Evolutionary conservation across 2,329 filamentous ascomycete species (phyloP).

Genomic region (Arthrobotrys musiformis): DNA sequence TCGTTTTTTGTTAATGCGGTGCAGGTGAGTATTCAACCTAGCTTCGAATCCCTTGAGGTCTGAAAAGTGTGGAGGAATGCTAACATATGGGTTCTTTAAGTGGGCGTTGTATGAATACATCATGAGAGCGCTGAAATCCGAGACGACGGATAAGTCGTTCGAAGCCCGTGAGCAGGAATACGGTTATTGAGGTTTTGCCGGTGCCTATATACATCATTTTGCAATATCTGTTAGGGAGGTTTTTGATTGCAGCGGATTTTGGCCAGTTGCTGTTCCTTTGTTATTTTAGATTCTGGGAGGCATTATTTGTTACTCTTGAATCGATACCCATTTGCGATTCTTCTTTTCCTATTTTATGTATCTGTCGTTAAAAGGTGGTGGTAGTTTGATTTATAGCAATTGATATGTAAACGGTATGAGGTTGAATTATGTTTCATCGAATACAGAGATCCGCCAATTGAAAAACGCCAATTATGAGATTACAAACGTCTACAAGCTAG

Average conservation of each 20-base stretch:
- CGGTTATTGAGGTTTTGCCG: slow-evolving; percentile 1
- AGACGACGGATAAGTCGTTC: neutral
- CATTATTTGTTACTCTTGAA: slow-evolving; percentile 7
- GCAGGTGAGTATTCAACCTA: slow-evolving; percentile 65
- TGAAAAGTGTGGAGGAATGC: slow-evolving; percentile 22
- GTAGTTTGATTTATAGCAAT: neutral
- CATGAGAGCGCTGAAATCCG: slow-evolving; percentile 70
- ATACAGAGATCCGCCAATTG: neutral
- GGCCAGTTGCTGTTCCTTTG: neutral
- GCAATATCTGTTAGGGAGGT: neutral
- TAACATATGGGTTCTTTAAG: slow-evolving; percentile 62
- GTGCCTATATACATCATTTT: too few relatives aligned
- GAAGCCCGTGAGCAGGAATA: slow-evolving; percentile 31
- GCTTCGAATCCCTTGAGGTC: neutral
- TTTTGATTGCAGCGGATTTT: slow-evolving; percentile 8
- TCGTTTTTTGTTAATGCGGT: slow-evolving; percentile 94
- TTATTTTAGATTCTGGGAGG: slow-evolving; percentile 23
- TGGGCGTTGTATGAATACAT: slow-evolving; percentile 94
- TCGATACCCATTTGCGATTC: neutral
- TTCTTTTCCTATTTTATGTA: neutral
- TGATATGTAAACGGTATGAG: too few relatives aligned
- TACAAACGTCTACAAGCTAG: slow-evolving; percentile 14
- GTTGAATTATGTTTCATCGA: neutral
- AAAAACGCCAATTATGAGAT: slow-evolving; percentile 2
- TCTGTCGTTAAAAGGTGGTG: too few relatives aligned